Percentiles rank a stretch among this genome's conserved stretches.
Evolutionary conservation across 805 yeast species (phyloP).

Genomic region (Suhomyces pyralidae): DNA sequence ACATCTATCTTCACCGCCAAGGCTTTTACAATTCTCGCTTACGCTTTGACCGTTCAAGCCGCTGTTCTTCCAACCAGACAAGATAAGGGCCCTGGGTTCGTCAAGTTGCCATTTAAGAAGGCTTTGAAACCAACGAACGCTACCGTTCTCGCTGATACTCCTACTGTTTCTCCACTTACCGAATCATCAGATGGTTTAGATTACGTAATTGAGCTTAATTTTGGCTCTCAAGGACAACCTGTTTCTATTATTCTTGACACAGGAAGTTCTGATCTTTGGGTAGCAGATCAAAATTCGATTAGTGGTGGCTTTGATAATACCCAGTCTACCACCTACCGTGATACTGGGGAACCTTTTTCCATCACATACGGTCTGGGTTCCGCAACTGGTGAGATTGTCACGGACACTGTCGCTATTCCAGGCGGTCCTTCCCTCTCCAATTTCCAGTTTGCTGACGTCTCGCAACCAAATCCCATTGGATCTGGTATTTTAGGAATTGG

Average conservation of each 20-base stretch:
- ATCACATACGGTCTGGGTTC: slow-evolving; percentile 1
- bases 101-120: not conserved
- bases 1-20: not conserved
- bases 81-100: not conserved
- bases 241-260: slow-evolving; percentile 11
- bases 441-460: slow-evolving; percentile 9
- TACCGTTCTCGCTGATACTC: not conserved
- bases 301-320: not conserved
- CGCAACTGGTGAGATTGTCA: slow-evolving; percentile 5
- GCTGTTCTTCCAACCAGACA: not conserved
- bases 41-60: not conserved
- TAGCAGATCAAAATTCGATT: not conserved
- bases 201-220: slow-evolving; percentile 4
- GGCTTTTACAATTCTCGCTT: not conserved
- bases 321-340: slow-evolving; percentile 6
- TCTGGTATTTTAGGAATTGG: slow-evolving; percentile 2
- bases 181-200: too few species aligned
- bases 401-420: slow-evolving; percentile 6
- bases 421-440: slow-evolving; percentile 5
- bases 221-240: slow-evolving; percentile 9
- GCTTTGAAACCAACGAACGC: too few species aligned
- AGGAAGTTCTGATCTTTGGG: slow-evolving; percentile 12
- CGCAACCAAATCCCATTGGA: not conserved
- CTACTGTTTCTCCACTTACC: not conserved
- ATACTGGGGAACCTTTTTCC: slow-evolving; percentile 1